phyloP scores from a whole-genome alignment of 2,329 filamentous ascomycete species.

The Trichoderma citrinoviride region DNA sequence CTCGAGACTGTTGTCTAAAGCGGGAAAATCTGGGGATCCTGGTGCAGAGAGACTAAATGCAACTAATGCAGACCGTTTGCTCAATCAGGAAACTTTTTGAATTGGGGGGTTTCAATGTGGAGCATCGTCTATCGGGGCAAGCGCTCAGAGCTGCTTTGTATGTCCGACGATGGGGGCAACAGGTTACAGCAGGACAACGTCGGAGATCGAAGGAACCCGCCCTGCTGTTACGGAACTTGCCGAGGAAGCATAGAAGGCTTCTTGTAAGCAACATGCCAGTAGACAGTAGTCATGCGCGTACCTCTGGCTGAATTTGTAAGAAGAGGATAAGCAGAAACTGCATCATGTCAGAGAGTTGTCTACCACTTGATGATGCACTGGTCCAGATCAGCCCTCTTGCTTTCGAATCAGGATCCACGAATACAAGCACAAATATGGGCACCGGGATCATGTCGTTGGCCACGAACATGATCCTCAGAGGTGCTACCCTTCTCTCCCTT shows the following conservation, averaged over 20 bases:
- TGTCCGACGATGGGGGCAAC: too few species aligned
- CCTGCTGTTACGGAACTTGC: background rate
- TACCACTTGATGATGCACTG: background rate
- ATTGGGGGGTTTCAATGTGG: background rate
- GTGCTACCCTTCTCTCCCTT: background rate
- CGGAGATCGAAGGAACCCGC: background rate
- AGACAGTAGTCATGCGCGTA: background rate
- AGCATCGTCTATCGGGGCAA: background rate
- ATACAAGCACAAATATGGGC: background rate
- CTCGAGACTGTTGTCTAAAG: background rate
- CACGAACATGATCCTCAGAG: too few species aligned
- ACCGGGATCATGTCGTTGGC: background rate
- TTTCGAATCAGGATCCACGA: too few species aligned
- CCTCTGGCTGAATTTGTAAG: background rate
- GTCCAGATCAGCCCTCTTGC: background rate
- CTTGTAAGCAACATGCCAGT: background rate
- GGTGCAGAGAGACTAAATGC: background rate
- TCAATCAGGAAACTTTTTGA: background rate
- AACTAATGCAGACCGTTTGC: background rate
- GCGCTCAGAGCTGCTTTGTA: background rate
- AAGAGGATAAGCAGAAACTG: too few species aligned
- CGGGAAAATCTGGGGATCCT: background rate
- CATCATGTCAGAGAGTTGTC: background rate
- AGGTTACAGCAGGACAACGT: background rate
- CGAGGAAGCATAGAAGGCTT: background rate